Base-by-base conservation (phyloP, 176 grass and related monocot species). In the Oropetium thomaeum region DNA sequence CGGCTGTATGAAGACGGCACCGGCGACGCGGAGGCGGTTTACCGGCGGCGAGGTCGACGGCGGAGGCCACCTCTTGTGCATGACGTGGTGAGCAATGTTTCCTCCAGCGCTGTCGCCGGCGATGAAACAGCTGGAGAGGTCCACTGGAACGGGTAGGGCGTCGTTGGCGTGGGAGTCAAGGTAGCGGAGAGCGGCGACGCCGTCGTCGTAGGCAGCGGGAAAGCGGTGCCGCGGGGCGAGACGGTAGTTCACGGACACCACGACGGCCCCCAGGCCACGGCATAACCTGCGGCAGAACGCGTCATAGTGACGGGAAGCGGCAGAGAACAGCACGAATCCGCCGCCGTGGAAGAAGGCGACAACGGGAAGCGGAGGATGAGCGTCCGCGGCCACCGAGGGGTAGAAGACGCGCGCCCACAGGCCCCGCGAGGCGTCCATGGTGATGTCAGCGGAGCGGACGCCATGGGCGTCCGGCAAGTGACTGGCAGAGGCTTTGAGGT, bases 281-380 rank as follows among this genome's bases (percentile, higher is more conserved):
- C 88, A 85, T 69, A 90, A 8, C 23, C 79, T 61, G 65, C 81
- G 82, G 88, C 85, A 74, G 22, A 78, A 54, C 11, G 19, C 62
- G 66, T 94, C 81, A 52, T 79, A 76, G 23, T 45, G 6, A 32
- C 40, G 0, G 23, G 75, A 81, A 1, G 89, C 73, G 0, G 88
- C 27, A 4, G 89, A 91, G 60, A 88, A 23, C 68, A 87, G 68
- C 25, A 33, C 45, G 89, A 91, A 96, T 12, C 80, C 92, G 26
- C 92, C 86, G 35, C 92, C 86, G 71, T 96, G 92, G 83, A 87
- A 82, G 73, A 82, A 79, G 23, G 91, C 70, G 26, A 96, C 1
- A 13, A 89, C 57, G 26, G 90, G 79, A 37, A 81, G 65, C 28
- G 71, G 47, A 0, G 9, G 0, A 1, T 65, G 29, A 4, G 3